Evolutionary conservation across 208 protist species (phyloP).

Genomic region (Angomonas deanei): DNA sequence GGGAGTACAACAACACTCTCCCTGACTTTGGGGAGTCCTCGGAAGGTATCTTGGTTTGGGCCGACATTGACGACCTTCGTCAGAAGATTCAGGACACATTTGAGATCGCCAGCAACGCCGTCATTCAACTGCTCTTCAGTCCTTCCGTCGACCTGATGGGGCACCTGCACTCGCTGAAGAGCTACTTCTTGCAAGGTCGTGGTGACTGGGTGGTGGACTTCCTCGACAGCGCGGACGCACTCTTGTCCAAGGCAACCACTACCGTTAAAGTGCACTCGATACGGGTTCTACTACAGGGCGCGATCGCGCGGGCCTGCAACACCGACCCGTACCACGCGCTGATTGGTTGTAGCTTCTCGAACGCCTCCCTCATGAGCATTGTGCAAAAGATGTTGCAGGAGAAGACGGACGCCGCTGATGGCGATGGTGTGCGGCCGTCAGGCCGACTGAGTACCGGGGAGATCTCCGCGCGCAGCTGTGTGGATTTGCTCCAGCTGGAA

Average conservation of each 20-base stretch:
- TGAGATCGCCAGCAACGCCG: constrained; percentile 58
- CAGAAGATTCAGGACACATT: constrained; percentile 73
- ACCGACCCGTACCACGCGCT: constrained; percentile 65
- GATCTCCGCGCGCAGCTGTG: constrained; percentile 30
- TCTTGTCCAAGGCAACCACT: constrained; percentile 51
- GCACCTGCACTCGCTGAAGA: constrained; percentile 68
- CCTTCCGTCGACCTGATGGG: constrained; percentile 68
- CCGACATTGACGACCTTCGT: constrained; percentile 57
- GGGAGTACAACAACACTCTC: constrained; percentile 65
- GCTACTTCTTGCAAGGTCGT: constrained; percentile 74
- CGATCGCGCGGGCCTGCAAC: constrained; percentile 61
- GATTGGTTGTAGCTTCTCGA: constrained; percentile 74
- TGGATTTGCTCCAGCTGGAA: constrained; percentile 82
- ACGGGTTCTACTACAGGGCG: constrained; percentile 69
- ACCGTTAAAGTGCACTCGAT: constrained; percentile 75
- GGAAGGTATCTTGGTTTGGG: constrained; percentile 52
- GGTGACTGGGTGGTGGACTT: constrained; percentile 84
- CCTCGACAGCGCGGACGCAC: constrained; percentile 70
- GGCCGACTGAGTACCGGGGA: neutral
- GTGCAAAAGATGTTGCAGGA: constrained; percentile 13
- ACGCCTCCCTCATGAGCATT: constrained; percentile 42
- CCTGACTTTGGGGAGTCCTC: constrained; percentile 41
- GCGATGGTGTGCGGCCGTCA: neutral
- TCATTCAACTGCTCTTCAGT: constrained; percentile 74
- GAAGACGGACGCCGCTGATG: neutral